A percentile compares a stretch with the other conserved stretches of the same genome.
Evolutionary conservation across 1,284 basidiomycete species (phyloP).

Genomic region (Ganoderma sp.): DNA sequence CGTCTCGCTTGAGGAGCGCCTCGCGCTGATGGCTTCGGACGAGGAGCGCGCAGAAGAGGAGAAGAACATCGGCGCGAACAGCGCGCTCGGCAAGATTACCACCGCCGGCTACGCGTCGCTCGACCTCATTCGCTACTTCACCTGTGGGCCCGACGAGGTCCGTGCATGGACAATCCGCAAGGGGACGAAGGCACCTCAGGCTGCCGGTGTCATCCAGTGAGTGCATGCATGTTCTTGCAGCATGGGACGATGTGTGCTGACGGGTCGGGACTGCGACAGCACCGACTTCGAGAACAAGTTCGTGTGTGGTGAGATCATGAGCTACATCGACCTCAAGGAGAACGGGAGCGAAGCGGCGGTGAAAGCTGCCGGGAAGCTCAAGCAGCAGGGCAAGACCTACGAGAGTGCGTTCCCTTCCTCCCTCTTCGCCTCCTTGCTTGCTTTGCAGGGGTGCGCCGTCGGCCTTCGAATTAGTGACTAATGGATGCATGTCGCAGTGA

Average conservation of each 20-base stretch:
- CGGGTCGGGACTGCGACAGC: constrained; percentile 44
- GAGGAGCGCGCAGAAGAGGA: constrained; percentile 84
- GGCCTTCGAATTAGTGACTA: neutral
- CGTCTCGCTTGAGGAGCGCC: constrained; percentile 93
- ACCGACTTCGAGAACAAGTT: constrained; percentile 98
- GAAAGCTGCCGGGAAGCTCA: constrained; percentile 94
- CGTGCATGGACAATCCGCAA: constrained; percentile 97
- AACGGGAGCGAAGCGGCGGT: constrained; percentile 89
- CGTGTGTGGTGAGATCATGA: constrained; percentile 99
- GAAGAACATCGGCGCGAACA: constrained; percentile 70
- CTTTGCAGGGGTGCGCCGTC: neutral
- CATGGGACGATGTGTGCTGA: neutral
- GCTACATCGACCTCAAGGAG: constrained; percentile 90
- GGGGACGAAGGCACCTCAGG: constrained; percentile 94
- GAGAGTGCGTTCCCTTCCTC: constrained; percentile 64
- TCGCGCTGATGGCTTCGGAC: constrained; percentile 64
- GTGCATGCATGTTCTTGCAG: constrained; percentile 39
- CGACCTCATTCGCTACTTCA: constrained; percentile 95
- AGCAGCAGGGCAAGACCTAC: constrained; percentile 97
- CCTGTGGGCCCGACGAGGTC: constrained; percentile 95
- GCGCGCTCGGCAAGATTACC: constrained; percentile 89
- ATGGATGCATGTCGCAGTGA: constrained; percentile 53
- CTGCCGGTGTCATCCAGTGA: constrained; percentile 98
- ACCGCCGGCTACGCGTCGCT: constrained; percentile 88
- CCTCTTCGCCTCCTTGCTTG: neutral